Evolutionary conservation across 2,329 filamentous ascomycete genomes (phyloP), one percentile per base, ranked within the genome.

Genomic region (Hypoxylon sp.): DNA sequence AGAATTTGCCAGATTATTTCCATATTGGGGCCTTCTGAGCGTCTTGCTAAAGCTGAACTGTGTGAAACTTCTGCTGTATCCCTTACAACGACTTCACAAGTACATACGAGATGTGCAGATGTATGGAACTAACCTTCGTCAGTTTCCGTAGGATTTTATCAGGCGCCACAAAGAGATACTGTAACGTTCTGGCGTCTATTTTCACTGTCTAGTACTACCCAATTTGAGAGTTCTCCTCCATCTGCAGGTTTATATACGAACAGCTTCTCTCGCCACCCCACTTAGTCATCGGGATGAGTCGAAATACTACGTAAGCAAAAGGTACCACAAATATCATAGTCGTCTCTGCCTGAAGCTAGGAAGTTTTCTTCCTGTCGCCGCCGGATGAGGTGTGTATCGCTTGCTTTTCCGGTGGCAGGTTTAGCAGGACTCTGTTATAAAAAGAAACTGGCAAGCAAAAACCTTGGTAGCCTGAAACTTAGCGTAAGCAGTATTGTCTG

Each of bases 391-490:
- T 41, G 52, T 56, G 36, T 57, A 36, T 23, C 25, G 32, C 52
- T 62, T 50, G 41, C 51, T 23, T 43, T 51, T 21, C 43, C 34
- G 23, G 30, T 59, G 21, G 30, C 28, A 38, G 36, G 46, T 49
- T 60, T 32, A 50, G 50, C 14, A 30, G 62, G 19, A 14, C 21
- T 19, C 53, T 30, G 17, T 51, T 17, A 19, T 34, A 25, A 61
- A 59, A 50, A 41, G 34, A 36, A 60, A 30, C 30, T 55, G 41
- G 19, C 51, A 28, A 61, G 63, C 63, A 67, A 69, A 69, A 59
- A 64, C 32, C 56, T 55, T 14, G 38, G 23, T 28, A 46, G 34
- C n/a, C 61, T 48, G 57, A 61, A 59, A 49, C 28, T 5, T 43
- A 45, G 46, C 19, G 43, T 61, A 56, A 61, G 57, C 63, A 50